These are phyloP conservation scores for Coniochaeta ligniaria DNA, from an alignment of 2,329 filamentous ascomycete genomes.

Conservation along the genomic window DNA sequence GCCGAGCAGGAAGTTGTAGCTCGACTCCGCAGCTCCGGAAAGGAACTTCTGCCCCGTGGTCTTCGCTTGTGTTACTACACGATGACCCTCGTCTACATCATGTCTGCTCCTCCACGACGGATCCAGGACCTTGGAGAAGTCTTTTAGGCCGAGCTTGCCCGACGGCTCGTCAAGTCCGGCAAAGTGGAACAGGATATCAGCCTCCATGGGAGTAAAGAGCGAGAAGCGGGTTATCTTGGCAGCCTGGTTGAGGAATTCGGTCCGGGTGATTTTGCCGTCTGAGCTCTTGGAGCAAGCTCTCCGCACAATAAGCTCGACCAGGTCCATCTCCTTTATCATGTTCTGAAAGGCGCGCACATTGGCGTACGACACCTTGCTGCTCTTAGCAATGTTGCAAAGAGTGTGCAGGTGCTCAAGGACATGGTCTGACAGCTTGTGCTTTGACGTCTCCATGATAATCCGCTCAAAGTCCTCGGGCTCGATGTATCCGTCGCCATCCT, in stretches of 20 bases:
- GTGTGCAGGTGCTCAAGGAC: slow-evolving; percentile 84
- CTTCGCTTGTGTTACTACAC: slow-evolving; percentile 36
- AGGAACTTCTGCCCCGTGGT: slow-evolving; percentile 51
- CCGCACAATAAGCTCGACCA: slow-evolving; percentile 88
- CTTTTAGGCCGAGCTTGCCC: slow-evolving; percentile 69
- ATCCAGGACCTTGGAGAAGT: slow-evolving; percentile 94
- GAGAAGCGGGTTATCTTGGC: slow-evolving; percentile 88
- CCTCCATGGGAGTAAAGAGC: slow-evolving; percentile 96
- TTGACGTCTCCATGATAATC: slow-evolving; percentile 88
- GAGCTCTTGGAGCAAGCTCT: slow-evolving; percentile 75
- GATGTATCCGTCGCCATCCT: slow-evolving; percentile 88
- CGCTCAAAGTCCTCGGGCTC: slow-evolving; percentile 92
- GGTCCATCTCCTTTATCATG: slow-evolving; percentile 94
- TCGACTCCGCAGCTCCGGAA: slow-evolving; percentile 63
- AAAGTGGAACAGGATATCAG: slow-evolving; percentile 98
- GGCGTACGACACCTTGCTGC: slow-evolving; percentile 93
- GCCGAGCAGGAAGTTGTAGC: slow-evolving; percentile 85
- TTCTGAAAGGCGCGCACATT: slow-evolving; percentile 98
- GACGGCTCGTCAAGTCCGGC: slow-evolving; percentile 86
- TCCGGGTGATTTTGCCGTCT: slow-evolving; percentile 88
- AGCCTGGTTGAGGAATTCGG: slow-evolving; percentile 93
- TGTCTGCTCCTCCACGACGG: slow-evolving; percentile 75
- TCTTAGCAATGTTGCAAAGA: slow-evolving; percentile 86
- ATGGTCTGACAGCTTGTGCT: slow-evolving; percentile 96
- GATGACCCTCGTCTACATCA: slow-evolving; percentile 36